Evolutionary conservation across 371 early-diverging fungal species (phyloP).

Genomic region (Mucor piriformis): DNA sequence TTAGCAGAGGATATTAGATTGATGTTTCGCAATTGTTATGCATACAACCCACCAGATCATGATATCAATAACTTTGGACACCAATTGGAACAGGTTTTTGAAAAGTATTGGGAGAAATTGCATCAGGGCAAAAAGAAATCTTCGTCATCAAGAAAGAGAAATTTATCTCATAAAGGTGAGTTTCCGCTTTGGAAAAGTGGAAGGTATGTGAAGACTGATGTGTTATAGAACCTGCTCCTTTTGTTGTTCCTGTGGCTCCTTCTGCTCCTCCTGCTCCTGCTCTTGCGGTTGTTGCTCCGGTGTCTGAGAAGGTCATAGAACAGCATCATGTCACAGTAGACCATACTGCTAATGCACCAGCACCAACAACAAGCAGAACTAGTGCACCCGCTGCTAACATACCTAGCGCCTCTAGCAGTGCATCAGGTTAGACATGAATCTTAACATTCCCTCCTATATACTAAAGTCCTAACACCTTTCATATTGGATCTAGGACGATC

Average conservation of each 20-base stretch:
- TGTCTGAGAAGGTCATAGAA: too few species aligned
- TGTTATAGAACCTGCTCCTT: too few species aligned
- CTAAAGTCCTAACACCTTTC: background rate
- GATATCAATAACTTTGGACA: constrained; percentile 66
- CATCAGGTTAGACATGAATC: background rate
- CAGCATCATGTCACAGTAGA: background rate
- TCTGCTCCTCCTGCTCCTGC: too few species aligned
- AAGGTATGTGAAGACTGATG: background rate
- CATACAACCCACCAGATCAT: constrained; percentile 86
- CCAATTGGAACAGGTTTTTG: constrained; percentile 55
- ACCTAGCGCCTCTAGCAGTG: background rate
- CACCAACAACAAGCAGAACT: background rate
- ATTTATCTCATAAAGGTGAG: constrained; percentile 5
- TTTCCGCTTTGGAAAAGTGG: background rate
- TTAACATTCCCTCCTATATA: background rate
- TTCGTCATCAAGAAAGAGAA: constrained; percentile 3
- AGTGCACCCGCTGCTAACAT: background rate
- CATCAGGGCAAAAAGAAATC: constrained; percentile 13
- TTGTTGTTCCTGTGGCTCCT: too few species aligned
- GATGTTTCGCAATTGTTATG: constrained; percentile 87
- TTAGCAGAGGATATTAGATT: constrained; percentile 64
- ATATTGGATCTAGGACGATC: constrained; percentile 2
- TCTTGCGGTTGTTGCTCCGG: too few species aligned
- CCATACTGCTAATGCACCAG: background rate
- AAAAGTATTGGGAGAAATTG: constrained; percentile 71